A percentile compares a stretch with the other conserved stretches of the same genome.
Conservation (phyloP, 2,329 filamentous ascomycete species). For the Thyridium curvatum region DNA sequence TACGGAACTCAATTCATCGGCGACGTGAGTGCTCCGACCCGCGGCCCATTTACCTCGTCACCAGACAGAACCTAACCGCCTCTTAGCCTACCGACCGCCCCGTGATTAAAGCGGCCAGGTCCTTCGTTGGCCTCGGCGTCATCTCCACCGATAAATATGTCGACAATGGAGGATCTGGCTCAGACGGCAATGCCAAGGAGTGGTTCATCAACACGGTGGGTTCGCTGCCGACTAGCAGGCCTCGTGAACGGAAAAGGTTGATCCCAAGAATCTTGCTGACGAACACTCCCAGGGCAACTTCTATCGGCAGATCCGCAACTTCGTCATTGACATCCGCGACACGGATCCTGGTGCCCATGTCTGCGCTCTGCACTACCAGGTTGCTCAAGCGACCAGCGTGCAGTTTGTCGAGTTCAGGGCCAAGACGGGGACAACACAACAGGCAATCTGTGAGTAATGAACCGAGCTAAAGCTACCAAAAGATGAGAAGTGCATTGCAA, state of each 20-base stretch:
- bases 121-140: constrained; percentile 3
- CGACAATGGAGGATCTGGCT: background rate
- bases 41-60: no score
- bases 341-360: background rate
- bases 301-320: constrained; percentile 46
- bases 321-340: constrained; percentile 35
- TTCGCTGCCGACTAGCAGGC: no score
- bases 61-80: no score
- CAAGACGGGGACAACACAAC: constrained; percentile 28
- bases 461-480: no score
- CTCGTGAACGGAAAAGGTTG: no score
- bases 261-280: no score
- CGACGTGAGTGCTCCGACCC: no score
- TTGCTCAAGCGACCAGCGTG: constrained; percentile 18
- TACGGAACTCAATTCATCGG: no score
- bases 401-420: constrained; percentile 25
- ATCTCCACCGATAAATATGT: constrained; percentile 4
- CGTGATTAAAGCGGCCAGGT: no score
- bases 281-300: constrained; percentile 38
- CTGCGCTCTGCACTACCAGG: constrained; percentile 9
- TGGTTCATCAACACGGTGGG: constrained; percentile 19
- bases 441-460: constrained; percentile 12
- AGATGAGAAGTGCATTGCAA: no score
- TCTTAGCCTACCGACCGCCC: no score
- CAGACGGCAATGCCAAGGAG: background rate